Evolutionary conservation across 2,329 filamentous ascomycete species (phyloP), one percentile per base, ranked within the genome.

Genomic region (Myriosclerotinia scirpicola): DNA sequence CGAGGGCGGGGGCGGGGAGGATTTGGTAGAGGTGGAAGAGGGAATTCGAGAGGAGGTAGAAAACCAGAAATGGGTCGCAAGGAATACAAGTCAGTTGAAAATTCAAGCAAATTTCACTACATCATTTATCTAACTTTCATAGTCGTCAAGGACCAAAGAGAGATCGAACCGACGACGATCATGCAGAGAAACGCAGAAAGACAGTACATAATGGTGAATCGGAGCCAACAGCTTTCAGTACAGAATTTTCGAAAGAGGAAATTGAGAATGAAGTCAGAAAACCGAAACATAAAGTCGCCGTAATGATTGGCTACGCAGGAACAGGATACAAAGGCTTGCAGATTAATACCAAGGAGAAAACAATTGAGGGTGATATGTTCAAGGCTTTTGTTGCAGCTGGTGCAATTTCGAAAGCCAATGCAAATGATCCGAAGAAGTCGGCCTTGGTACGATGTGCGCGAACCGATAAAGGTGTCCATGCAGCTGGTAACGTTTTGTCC

Each of bases 241-340:
- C 77, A 30, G 79, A 80, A 4, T 90, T 89, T 73, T 81, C 86
- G 64, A 85, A 91, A 73, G 92, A 95, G 70, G 93, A 97, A 79
- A 94, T 97, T 72, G 91, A 90, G 15, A 87, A 88, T 56, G 95
- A 99, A 78, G 89, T 90, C 76, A 88, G 94, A 70, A 87, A 88
- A 66, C 95, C 95, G 34, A 99, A 99, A 84, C 89, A 91, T 78
- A 99, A 99, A 81, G 94, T 97, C 60, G 95, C 94, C 52, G 93
- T 99, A 42, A 82, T 98, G 82, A 89, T 99, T 73, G 95, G 95
- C 20, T 99, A 99, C 78, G 93, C 93, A 7, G 95, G 95, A 60
- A 97, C 92, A 12, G 95, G 95, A 20, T 99, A 99, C 82, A 93
- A 92, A 80, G 95, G 95, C 74, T 96, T 99, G 89, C 95, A 99